Percentiles rank a stretch among this genome's conserved stretches.
Conservation (phyloP, 768 basidiomycete species). For the Strobilomyces confusus region DNA sequence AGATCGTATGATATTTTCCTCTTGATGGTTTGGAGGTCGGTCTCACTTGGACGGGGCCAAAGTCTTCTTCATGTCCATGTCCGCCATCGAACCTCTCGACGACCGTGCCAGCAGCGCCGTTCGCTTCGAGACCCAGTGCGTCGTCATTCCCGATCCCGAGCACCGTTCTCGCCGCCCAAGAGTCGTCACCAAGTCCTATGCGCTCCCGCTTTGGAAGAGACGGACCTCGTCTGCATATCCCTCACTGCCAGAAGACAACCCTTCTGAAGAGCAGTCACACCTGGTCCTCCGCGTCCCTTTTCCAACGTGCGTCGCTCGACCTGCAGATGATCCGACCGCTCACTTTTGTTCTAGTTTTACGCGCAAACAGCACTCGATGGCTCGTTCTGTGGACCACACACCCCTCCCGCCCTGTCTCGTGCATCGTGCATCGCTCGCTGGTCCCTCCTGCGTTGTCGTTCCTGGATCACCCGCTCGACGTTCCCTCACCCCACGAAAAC, state of each 20-base stretch:
- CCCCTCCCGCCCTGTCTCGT: constrained; percentile 56
- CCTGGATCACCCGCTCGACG: constrained; percentile 5
- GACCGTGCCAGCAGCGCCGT: constrained; percentile 39
- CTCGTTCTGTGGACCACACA: constrained; percentile 31
- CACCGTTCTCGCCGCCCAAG: constrained; percentile 42
- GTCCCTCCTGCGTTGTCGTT: background rate
- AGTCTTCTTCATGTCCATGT: background rate
- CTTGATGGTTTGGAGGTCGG: background rate
- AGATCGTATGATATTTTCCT: constrained; percentile 23
- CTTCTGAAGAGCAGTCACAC: constrained; percentile 33
- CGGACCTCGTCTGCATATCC: constrained; percentile 15
- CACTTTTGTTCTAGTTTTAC: constrained; percentile 37
- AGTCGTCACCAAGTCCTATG: constrained; percentile 61
- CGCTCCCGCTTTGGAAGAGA: constrained; percentile 66
- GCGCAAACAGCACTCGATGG: constrained; percentile 37
- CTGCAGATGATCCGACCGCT: background rate
- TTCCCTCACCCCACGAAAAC: constrained; percentile 18
- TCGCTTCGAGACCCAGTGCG: constrained; percentile 69
- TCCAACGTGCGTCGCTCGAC: constrained; percentile 46
- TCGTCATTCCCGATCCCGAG: constrained; percentile 62
- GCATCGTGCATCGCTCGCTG: constrained; percentile 35
- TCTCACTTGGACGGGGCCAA: no score
- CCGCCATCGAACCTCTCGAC: constrained; percentile 10
- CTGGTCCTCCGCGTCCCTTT: constrained; percentile 59
- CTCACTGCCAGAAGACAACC: constrained; percentile 18